Conservation (phyloP, 2,329 filamentous ascomycete genomes). For the Ustilaginoidea virens region DNA sequence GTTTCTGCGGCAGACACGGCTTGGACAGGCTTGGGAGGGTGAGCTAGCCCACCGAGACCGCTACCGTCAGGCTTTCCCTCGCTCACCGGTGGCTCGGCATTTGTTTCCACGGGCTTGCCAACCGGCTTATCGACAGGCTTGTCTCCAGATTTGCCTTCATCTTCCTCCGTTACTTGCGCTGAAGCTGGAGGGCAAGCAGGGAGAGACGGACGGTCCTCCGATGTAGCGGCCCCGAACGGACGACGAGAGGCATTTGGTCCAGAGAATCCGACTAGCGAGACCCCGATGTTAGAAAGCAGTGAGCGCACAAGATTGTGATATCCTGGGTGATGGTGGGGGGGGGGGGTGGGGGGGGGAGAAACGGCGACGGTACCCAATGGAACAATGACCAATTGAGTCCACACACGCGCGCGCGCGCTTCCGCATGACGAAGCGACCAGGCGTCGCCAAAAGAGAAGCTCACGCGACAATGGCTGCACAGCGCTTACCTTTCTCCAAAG, state of each 20-base stretch:
- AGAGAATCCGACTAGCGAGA: conserved; percentile 17
- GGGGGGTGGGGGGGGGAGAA: too few relatives aligned
- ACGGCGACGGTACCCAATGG: too few relatives aligned
- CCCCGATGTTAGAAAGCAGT: too few relatives aligned
- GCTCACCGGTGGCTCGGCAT: neutral
- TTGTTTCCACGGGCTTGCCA: conserved; percentile 7
- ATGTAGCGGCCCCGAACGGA: conserved; percentile 12
- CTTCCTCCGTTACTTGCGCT: neutral
- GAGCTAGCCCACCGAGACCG: conserved; percentile 7
- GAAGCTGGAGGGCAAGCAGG: conserved; percentile 7
- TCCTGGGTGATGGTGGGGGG: too few relatives aligned
- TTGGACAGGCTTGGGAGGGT: conserved; percentile 19
- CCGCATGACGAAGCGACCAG: neutral
- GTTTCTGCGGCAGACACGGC: conserved; percentile 20
- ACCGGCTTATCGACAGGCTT: conserved; percentile 5
- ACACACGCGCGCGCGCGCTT: too few relatives aligned
- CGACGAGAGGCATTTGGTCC: conserved; percentile 14
- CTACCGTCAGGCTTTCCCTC: conserved; percentile 8
- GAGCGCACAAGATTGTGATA: too few relatives aligned
- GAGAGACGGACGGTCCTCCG: conserved; percentile 7
- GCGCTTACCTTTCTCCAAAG: conserved; percentile 20
- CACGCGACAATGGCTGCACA: conserved; percentile 2
- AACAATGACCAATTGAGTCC: too few relatives aligned
- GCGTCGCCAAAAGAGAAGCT: neutral
- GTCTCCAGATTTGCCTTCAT: conserved; percentile 1